Evolutionary conservation across 306 rosid species (phyloP), one percentile per base, ranked within the genome.

Genomic region (Cucumis cinereus): DNA sequence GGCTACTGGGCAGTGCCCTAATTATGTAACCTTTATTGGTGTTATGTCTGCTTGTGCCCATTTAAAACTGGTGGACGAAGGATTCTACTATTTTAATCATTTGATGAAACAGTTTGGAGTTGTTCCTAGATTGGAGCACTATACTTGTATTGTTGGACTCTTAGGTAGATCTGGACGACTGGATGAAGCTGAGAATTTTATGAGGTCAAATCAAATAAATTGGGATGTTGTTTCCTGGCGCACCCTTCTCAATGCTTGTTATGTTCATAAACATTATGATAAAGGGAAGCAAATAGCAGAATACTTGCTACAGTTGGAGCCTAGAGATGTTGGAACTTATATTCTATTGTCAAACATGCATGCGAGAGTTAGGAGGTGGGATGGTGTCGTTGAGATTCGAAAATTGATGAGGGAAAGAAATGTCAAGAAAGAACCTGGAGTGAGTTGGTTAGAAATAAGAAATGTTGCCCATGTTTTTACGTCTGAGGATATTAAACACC

Each of bases 171-270:
- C 73, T 45, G 79, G 79, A 47, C 59, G 17, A 14, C 62, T 77
- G 10, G 79, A 77, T 61, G 73, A 77, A 62, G 79, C 79, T 12
- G 79, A 77, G 62, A 62, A 77, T 33, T 77, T 77, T 40, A 77
- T 77, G 79, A 49, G 20, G 52, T 77, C 79, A n/a, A 49, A 53
- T 61, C 79, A 35, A 6, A 53, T 77, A 19, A 77, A 61, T 10
- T 77, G 79, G 79, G 79, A 77, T 28, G 74, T 77, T n/a, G 73
- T 77, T 33, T 73, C 79, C 20, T 77, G 79, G 79, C 79, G 79
- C 19, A 77, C 79, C 35, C 73, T 77, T 47, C 79, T 61, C 74
- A 62, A 62, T 62, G 79, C 79, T 61, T 77, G 79, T 77, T 67
- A 77, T 36, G 47, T 77, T 62, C 79, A 77, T 22, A 62, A 41